These are phyloP conservation scores for Alternaria incomplexa DNA, from an alignment of 2,329 filamentous ascomycete species.

Conservation along the genomic window DNA sequence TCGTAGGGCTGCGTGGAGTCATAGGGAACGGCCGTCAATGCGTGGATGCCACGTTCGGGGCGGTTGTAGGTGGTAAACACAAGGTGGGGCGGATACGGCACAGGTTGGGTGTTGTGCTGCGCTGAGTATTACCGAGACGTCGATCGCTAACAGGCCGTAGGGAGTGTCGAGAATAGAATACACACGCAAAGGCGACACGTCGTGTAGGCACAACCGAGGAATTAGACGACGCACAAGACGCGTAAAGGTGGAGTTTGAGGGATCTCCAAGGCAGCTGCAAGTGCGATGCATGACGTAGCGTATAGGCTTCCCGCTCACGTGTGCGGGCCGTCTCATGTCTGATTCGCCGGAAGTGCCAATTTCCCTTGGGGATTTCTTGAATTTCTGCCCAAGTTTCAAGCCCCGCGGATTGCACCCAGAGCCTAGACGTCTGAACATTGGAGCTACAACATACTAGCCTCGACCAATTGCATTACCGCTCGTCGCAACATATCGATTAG, in stretches of 20 bases:
- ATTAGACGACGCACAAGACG: constrained; percentile 29
- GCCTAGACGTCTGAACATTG: neutral
- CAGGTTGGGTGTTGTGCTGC: constrained; percentile 28
- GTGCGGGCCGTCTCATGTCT: constrained; percentile 28
- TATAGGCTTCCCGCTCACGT: constrained; percentile 30
- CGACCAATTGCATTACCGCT: neutral
- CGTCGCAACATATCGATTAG: neutral
- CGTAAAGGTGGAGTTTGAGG: constrained; percentile 24
- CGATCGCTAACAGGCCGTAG: constrained; percentile 16
- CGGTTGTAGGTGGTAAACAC: constrained; percentile 36
- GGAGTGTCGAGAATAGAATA: constrained; percentile 29
- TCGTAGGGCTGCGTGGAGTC: constrained; percentile 39
- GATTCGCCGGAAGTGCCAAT: constrained; percentile 29
- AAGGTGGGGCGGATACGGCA: constrained; percentile 23
- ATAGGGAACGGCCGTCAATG: constrained; percentile 34
- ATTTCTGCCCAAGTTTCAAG: constrained; percentile 11
- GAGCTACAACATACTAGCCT: neutral
- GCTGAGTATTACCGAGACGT: constrained; percentile 22
- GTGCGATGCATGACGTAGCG: constrained; percentile 45
- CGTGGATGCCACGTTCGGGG: constrained; percentile 19
- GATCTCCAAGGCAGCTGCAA: constrained; percentile 45
- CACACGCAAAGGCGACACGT: constrained; percentile 23
- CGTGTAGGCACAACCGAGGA: constrained; percentile 17
- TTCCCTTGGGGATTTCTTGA: constrained; percentile 18
- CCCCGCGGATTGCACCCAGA: constrained; percentile 3